These are phyloP conservation scores for Xerophyta viscosa DNA, from an alignment of 106 monocot genomes.

Conservation along the genomic window DNA sequence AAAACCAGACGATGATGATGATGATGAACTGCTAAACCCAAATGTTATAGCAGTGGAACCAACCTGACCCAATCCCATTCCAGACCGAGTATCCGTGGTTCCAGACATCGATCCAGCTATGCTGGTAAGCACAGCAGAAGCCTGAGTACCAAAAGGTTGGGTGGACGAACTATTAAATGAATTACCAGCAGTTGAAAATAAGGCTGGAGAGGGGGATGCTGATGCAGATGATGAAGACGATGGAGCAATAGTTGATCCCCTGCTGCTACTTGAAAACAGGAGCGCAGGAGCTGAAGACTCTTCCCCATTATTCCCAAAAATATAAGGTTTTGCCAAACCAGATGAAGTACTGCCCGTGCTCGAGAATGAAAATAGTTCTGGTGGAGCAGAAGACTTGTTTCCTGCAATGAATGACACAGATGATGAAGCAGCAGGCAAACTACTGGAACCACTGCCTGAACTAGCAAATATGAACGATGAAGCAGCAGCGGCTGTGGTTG, in stretches of 20 bases:
- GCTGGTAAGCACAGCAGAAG: not conserved
- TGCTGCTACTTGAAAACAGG: not conserved
- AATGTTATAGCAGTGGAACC: slow-evolving; percentile 2
- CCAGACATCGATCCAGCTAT: slow-evolving; percentile 4
- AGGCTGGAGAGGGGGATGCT: not conserved
- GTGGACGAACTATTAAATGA: too few species aligned
- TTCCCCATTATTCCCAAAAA: not conserved
- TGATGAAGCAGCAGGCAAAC: slow-evolving; percentile 1
- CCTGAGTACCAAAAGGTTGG: slow-evolving; percentile 1
- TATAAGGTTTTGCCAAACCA: not conserved
- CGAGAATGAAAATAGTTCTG: not conserved
- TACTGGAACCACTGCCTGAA: slow-evolving; percentile 12
- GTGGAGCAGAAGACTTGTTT: not conserved
- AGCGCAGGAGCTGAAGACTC: not conserved
- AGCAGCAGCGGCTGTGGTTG: slow-evolving; percentile 4
- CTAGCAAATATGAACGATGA: slow-evolving; percentile 3
- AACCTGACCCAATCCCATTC: slow-evolving; percentile 2
- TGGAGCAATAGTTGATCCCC: not conserved
- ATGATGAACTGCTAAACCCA: slow-evolving; percentile 8
- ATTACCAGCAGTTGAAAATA: slow-evolving; percentile 2
- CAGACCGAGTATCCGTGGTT: not conserved
- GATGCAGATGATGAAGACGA: too few species aligned
- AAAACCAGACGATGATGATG: slow-evolving; percentile 21
- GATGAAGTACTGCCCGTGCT: not conserved
- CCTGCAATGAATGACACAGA: not conserved